A percentile compares a stretch with the other conserved stretches of the same genome.
Conservation (phyloP, 78 protist genomes). For the Paulinella micropora region DNA sequence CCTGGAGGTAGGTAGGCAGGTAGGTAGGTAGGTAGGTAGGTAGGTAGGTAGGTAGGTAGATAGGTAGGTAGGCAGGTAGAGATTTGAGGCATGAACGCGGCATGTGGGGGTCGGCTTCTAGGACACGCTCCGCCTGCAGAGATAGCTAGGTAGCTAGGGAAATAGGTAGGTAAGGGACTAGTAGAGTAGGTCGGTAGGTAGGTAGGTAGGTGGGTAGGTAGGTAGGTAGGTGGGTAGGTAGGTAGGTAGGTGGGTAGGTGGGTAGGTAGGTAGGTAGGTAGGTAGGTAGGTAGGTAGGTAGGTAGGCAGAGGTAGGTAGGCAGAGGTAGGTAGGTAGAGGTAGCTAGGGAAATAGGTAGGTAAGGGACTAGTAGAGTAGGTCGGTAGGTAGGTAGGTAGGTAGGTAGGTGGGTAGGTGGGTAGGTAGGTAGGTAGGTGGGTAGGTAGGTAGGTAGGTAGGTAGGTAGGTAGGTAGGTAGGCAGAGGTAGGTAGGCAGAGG, state of each 20-base stretch:
- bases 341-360: too few species aligned
- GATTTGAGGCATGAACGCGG: neutral
- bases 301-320: neutral
- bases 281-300: neutral
- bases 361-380: neutral
- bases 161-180: neutral
- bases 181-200: neutral
- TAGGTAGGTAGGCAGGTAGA: neutral
- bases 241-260: neutral
- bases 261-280: neutral
- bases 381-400: neutral
- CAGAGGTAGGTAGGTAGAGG: neutral
- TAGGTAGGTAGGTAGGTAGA: neutral
- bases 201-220: neutral
- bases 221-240: neutral
- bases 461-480: neutral
- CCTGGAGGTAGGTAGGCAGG: slow-evolving; percentile 10
- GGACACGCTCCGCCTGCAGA: too few species aligned
- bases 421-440: neutral
- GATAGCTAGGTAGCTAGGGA: neutral
- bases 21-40: slow-evolving; percentile 18
- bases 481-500: neutral
- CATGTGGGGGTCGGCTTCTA: neutral
- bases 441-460: neutral
- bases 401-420: neutral